Base-by-base conservation (phyloP, 2,329 filamentous ascomycete genomes). In the Cephalotrichum gorgonifer region DNA sequence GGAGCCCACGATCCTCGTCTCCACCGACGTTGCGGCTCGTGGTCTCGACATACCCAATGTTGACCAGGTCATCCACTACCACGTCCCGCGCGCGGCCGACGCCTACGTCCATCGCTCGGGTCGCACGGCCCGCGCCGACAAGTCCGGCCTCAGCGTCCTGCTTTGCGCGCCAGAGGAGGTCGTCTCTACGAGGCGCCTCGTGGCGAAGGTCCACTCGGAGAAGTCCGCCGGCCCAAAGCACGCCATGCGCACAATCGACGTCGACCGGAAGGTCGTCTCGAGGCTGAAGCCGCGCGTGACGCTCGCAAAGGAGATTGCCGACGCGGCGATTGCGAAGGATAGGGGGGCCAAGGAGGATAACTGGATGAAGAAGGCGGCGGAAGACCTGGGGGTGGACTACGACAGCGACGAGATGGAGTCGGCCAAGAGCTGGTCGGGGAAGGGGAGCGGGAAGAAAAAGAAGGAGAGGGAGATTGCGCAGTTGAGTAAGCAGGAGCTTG, bases 81-180 rank as follows among this genome's bases (percentile, higher is more conserved):
- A 98, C 64, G 83, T 96, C 0, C 93, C 93, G 1, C 85, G 90
- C 50, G 76, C 88, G 1, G 93, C 93, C 30, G 91, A 97, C 64
- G 85, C 85, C 44, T 98, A 98, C 61, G 90, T 98, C 14, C 93
- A 98, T 62, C 83, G 93, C 23, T 96, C 93, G 1, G 93, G 93
- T 12, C 86, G 93, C 55, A 97, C 93, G 1, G 93, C 93, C 2
- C 87, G 93, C 60, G 91, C 86, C 3, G 78, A 83, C 20, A 79
- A 79, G 12, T 79, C 76, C 0, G 93, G 93, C 33, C 78, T 86
- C 31, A 95, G 88, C 58, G 82, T 98, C 50, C 72, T 98, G 4
- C 81, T 98, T 47, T 97, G 93, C 60, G 82, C 85, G 0, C 91
- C 93, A 0, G 91, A 97, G 52, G 93, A 98, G 69, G 88, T 95